Conservation (phyloP, 805 yeast genomes). For the Cyberlindnera nakhonratchasimensis region DNA sequence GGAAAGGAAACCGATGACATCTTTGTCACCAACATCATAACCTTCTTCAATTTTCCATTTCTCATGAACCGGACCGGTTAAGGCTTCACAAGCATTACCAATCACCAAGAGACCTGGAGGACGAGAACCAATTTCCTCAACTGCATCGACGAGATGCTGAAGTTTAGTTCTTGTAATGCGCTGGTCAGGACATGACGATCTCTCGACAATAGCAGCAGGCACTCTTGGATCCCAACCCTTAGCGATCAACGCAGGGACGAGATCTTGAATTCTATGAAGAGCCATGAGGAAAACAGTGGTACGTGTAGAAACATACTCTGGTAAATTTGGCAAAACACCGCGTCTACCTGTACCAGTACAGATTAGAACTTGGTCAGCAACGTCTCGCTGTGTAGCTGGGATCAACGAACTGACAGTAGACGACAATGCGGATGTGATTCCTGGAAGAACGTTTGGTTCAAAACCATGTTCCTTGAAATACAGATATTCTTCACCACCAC, state of each 20-base stretch:
- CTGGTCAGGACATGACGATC: conserved; percentile 94
- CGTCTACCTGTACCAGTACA: conserved; percentile 94
- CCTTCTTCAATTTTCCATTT: conserved; percentile 37
- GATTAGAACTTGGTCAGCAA: conserved; percentile 86
- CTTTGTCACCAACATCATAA: conserved; percentile 20
- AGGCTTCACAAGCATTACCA: conserved; percentile 71
- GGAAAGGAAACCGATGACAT: neutral
- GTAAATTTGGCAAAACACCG: conserved; percentile 76
- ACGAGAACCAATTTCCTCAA: conserved; percentile 74
- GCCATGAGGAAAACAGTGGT: conserved; percentile 92
- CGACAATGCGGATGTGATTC: conserved; percentile 84
- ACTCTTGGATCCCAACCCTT: conserved; percentile 64
- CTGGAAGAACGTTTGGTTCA: conserved; percentile 75
- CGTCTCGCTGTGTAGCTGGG: conserved; percentile 89
- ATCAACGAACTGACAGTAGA: conserved; percentile 80
- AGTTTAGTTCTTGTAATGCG: conserved; percentile 74
- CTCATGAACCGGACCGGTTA: conserved; percentile 23
- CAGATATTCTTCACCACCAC: conserved; percentile 90
- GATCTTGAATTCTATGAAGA: conserved; percentile 58
- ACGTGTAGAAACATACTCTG: conserved; percentile 66
- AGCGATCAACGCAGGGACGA: conserved; percentile 50
- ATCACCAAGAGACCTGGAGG: conserved; percentile 90
- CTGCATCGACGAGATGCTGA: conserved; percentile 63
- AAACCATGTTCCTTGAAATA: conserved; percentile 68
- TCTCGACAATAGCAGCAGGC: conserved; percentile 83